A percentile compares a stretch with the other conserved stretches of the same genome.
phyloP scores from a whole-genome alignment of 225 moss, liverwort and hornwort genomes.

The Ulota crispa region DNA sequence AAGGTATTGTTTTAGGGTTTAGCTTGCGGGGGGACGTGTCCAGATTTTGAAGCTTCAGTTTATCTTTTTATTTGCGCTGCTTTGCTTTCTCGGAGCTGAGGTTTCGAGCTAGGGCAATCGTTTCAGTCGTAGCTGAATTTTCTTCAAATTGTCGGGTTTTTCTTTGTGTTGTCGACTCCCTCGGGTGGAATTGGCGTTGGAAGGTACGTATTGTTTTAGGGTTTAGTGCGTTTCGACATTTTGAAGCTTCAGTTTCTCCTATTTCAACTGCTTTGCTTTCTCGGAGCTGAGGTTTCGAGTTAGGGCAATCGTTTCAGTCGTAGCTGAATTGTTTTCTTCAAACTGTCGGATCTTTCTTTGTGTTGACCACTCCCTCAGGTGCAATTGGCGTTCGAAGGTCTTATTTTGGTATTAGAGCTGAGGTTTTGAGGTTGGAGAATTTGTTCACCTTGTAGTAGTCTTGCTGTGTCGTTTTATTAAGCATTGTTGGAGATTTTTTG shows the following conservation, averaged over 20 bases:
- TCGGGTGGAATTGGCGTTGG: background rate
- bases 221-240: too few species aligned
- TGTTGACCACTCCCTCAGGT: background rate
- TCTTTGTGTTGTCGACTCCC: background rate
- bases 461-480: background rate
- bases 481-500: background rate
- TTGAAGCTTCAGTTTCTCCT: background rate
- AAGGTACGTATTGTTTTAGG: conserved; percentile 34
- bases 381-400: background rate
- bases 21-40: background rate
- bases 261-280: background rate
- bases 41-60: background rate
- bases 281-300: background rate
- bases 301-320: background rate
- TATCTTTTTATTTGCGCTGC: background rate
- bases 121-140: background rate
- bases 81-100: too few species aligned
- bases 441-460: background rate
- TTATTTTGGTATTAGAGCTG: conserved; percentile 4
- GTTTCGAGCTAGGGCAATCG: background rate
- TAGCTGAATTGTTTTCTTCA: too few species aligned
- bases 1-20: conserved; percentile 37
- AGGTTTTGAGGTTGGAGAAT: background rate
- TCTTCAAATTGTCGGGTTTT: background rate
- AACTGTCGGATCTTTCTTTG: too few species aligned